Conservation (phyloP, 768 basidiomycete species). For the Tricholoma hemisulphureum region DNA sequence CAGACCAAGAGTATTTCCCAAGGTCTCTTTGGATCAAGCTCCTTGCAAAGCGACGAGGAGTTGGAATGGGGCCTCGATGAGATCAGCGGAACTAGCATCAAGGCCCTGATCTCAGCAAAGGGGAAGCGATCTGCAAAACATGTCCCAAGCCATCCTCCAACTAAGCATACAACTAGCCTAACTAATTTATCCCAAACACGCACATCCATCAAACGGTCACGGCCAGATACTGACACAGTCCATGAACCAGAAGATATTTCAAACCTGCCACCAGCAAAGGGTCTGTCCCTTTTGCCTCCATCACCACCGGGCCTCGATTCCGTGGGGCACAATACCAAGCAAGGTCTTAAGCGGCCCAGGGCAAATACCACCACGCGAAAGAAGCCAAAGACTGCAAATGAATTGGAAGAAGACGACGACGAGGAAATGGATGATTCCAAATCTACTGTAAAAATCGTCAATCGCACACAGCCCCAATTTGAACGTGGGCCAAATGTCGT, state of each 20-base stretch:
- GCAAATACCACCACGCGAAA: conserved; percentile 37
- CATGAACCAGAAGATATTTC: conserved; percentile 12
- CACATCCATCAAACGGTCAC: conserved; percentile 42
- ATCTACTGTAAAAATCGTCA: conserved; percentile 35
- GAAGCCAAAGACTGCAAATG: conserved; percentile 44
- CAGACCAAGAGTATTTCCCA: conserved; percentile 13
- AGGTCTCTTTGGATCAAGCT: conserved; percentile 12
- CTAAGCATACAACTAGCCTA: neutral
- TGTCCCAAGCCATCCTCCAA: neutral
- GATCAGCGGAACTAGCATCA: neutral
- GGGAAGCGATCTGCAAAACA: conserved; percentile 5
- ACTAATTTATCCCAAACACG: neutral
- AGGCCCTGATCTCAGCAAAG: neutral
- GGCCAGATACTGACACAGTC: conserved; percentile 34
- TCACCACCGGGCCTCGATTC: conserved; percentile 57
- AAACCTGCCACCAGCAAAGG: conserved; percentile 7
- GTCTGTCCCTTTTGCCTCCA: conserved; percentile 54
- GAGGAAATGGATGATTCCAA: conserved; percentile 26
- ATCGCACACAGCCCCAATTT: conserved; percentile 22
- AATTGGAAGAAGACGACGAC: conserved; percentile 29
- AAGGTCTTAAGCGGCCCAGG: conserved; percentile 40
- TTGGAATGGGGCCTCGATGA: conserved; percentile 6
- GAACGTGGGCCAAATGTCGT: conserved; percentile 15
- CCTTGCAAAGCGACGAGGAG: conserved; percentile 9
- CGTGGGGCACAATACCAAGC: conserved; percentile 23